Evolutionary conservation across 305 asterid genomes (phyloP), one percentile per base, ranked within the genome.

Genomic region (Salvia sclarea): DNA sequence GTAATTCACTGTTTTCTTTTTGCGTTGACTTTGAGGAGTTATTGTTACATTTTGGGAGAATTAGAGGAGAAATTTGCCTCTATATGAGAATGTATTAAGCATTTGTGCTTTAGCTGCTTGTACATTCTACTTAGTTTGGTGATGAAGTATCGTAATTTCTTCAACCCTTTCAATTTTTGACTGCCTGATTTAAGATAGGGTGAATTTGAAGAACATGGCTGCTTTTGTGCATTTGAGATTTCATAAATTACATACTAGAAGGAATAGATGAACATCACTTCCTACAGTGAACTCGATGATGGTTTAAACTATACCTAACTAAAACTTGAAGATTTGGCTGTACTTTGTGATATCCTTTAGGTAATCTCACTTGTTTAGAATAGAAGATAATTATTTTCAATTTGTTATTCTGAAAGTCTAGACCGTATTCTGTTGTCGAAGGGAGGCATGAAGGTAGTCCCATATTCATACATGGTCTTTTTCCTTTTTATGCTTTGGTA

Each of bases 21-120:
- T 24, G 68, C 54, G 78, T 69, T 73, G 78, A 73, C 70, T 68
- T 67, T 3, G 65, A 21, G 48, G 55, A 48, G 38, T 47, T 41
- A 53, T n/a, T 17, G 61, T 16, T 31, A 30, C 60, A 22, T 25
- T 14, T 14, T 8, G 35, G 0, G 4, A 55, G 13, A 0, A n/a
- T 49, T 59, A 7, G 18, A 22, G 37, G 18, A 37, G 59, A 48
- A 63, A 31, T 14, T 75, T 47, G 22, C 41, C 12, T 58, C 18
- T 10, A 1, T 54, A 28, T 20, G 5, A 59, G 22, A 55, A 57
- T 14, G 48, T 25, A 24, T 11, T 13, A 25, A 24, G 38, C 11
- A 25, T 21, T 13, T 50, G 55, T 3, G 25, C 17, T 11, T 50
- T 22, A 11, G 33, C 16, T 50, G 0, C 16, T 9, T 48, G 37